A percentile compares a stretch with the other conserved stretches of the same genome.
Evolutionary conservation across 352 stramenopile species (phyloP).

Genomic region (Phytophthora megakarya): DNA sequence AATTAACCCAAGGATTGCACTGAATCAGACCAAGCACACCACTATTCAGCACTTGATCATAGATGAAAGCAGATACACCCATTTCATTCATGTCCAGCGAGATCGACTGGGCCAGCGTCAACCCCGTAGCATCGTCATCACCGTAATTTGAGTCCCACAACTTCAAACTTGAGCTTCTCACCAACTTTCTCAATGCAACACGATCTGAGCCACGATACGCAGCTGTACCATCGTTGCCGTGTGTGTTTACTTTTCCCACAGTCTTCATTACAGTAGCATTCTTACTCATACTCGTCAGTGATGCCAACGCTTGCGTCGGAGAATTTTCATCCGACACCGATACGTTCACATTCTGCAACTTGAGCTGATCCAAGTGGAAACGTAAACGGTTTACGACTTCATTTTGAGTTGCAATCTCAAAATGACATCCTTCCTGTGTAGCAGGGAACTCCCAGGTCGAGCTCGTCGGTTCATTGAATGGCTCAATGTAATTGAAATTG

Average conservation of each 20-base stretch:
- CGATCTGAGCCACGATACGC: slow-evolving; percentile 17
- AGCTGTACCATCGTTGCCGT: slow-evolving; percentile 42
- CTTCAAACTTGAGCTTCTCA: background rate
- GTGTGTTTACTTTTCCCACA: slow-evolving; percentile 48
- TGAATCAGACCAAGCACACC: slow-evolving; percentile 45
- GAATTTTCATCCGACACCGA: background rate
- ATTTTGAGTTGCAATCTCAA: slow-evolving; percentile 41
- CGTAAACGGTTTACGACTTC: slow-evolving; percentile 38
- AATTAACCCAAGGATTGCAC: slow-evolving; percentile 40
- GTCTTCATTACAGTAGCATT: slow-evolving; percentile 12
- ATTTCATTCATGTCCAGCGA: slow-evolving; percentile 53
- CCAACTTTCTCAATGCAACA: background rate
- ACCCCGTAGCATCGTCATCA: slow-evolving; percentile 39
- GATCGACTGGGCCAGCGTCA: slow-evolving; percentile 48
- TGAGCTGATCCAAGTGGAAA: slow-evolving; percentile 35
- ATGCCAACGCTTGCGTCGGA: slow-evolving; percentile 6
- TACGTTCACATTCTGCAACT: slow-evolving; percentile 22
- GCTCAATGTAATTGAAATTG: slow-evolving; percentile 49
- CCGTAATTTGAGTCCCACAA: slow-evolving; percentile 48
- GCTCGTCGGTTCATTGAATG: slow-evolving; percentile 53
- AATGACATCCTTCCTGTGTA: slow-evolving; percentile 51
- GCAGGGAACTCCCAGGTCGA: slow-evolving; percentile 45
- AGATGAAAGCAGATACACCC: slow-evolving; percentile 49
- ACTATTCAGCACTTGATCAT: slow-evolving; percentile 47
- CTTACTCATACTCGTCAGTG: background rate